A percentile compares a stretch with the other conserved stretches of the same genome.
Conservation (phyloP, 2,329 filamentous ascomycete genomes). For the Paecilomyces fulvus region DNA sequence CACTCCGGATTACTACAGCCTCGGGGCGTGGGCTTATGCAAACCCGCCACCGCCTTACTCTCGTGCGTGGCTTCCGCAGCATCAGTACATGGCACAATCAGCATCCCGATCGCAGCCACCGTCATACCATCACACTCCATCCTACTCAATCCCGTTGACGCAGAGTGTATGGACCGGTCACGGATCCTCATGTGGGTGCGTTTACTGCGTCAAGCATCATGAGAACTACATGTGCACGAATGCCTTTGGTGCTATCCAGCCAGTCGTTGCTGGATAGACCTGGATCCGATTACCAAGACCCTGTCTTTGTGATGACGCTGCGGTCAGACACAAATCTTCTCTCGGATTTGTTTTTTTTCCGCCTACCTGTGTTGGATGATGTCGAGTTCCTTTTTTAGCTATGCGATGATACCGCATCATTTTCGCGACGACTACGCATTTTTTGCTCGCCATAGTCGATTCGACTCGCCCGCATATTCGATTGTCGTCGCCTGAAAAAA, state of each 20-base stretch:
- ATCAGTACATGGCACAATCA: conserved; percentile 25
- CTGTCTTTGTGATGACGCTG: background rate
- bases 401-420: background rate
- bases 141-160: conserved; percentile 39
- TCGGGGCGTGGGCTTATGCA: conserved; percentile 34
- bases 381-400: background rate
- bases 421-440: background rate
- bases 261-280: conserved; percentile 34
- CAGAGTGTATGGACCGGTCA: conserved; percentile 41
- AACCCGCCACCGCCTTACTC: conserved; percentile 35
- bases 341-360: background rate
- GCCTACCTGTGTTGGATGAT: background rate
- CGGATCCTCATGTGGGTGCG: conserved; percentile 39
- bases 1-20: conserved; percentile 40
- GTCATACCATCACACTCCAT: conserved; percentile 41
- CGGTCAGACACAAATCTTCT: background rate
- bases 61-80: conserved; percentile 29
- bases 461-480: background rate
- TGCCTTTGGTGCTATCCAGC: conserved; percentile 37
- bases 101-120: conserved; percentile 36
- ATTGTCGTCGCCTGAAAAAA: background rate
- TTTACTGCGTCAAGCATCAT: conserved; percentile 41
- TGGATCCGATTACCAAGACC: background rate
- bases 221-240: conserved; percentile 42
- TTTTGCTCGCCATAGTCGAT: background rate